Conservation (phyloP, 2,329 filamentous ascomycete species). For the Botrytis aclada region DNA sequence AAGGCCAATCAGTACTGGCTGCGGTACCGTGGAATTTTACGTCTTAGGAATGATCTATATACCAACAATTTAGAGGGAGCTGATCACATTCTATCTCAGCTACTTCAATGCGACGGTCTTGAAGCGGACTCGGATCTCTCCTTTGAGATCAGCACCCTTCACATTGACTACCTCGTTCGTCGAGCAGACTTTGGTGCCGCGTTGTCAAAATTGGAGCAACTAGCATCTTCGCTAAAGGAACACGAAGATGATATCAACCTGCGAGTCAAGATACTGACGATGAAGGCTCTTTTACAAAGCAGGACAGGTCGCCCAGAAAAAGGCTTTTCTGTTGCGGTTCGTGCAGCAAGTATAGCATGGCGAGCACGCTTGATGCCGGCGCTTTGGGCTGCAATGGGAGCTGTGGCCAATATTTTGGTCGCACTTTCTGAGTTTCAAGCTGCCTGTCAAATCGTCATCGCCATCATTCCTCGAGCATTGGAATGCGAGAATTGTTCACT, state of each 20-base stretch:
- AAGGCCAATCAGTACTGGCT: conserved; percentile 74
- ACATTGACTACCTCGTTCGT: conserved; percentile 57
- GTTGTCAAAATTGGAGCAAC: conserved; percentile 51
- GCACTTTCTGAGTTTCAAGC: conserved; percentile 58
- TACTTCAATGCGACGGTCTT: conserved; percentile 42
- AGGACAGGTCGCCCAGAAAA: conserved; percentile 58
- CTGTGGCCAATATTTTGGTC: conserved; percentile 56
- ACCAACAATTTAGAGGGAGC: conserved; percentile 55
- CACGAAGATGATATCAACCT: conserved; percentile 59
- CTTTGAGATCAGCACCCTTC: conserved; percentile 56
- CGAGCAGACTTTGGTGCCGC: conserved; percentile 52
- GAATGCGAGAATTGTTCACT: conserved; percentile 58
- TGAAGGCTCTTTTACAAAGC: conserved; percentile 61
- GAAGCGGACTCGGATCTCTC: conserved; percentile 57
- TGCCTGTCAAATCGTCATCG: conserved; percentile 54
- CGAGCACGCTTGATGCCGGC: conserved; percentile 55
- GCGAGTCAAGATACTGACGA: conserved; percentile 57
- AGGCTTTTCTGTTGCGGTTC: conserved; percentile 63
- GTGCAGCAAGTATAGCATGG: conserved; percentile 62
- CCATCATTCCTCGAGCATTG: conserved; percentile 61
- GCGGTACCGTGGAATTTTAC: conserved; percentile 64
- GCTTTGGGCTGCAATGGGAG: conserved; percentile 59
- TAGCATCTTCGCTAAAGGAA: conserved; percentile 49
- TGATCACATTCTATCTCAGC: conserved; percentile 53
- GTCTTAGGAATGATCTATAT: conserved; percentile 60